Evolutionary conservation across 768 basidiomycete species (phyloP).

Genomic region (Lentinus tigrinus): DNA sequence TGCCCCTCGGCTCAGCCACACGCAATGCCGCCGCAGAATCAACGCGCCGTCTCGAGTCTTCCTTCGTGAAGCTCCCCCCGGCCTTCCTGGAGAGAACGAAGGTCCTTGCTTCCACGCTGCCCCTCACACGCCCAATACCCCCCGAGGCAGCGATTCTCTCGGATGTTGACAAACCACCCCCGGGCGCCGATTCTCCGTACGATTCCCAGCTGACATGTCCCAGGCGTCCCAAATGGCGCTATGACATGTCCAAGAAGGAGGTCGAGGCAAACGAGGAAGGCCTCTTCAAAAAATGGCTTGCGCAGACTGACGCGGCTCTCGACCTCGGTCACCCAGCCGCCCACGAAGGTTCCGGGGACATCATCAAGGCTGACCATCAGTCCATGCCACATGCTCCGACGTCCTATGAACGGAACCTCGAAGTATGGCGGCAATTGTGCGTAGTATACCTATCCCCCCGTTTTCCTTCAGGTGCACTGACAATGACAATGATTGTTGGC

Average conservation of each 20-base stretch:
- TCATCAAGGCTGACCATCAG: not conserved
- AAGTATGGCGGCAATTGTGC: conserved; percentile 93
- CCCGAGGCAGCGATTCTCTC: conserved; percentile 38
- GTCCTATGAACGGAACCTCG: conserved; percentile 86
- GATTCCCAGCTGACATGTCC: conserved; percentile 44
- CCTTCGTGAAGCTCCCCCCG: conserved; percentile 62
- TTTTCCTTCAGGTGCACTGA: not conserved
- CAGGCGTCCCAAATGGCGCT: conserved; percentile 82
- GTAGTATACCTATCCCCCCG: conserved; percentile 27
- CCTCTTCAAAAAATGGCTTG: conserved; percentile 76
- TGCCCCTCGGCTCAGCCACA: conserved; percentile 6
- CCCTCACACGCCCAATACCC: conserved; percentile 58
- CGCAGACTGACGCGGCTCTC: conserved; percentile 57
- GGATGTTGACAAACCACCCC: not conserved
- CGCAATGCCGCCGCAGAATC: conserved; percentile 34
- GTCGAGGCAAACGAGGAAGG: conserved; percentile 91
- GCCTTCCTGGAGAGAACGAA: conserved; percentile 62
- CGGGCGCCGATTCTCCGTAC: not conserved
- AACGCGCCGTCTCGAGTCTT: conserved; percentile 61
- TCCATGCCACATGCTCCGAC: conserved; percentile 64
- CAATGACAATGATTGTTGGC: not conserved
- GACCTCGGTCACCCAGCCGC: not conserved
- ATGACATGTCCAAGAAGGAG: conserved; percentile 83
- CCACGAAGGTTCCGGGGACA: conserved; percentile 3
- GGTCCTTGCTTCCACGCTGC: conserved; percentile 49